phyloP scores from a whole-genome alignment of 495 filamentous ascomycete genomes.

The Letharia columbiana region DNA sequence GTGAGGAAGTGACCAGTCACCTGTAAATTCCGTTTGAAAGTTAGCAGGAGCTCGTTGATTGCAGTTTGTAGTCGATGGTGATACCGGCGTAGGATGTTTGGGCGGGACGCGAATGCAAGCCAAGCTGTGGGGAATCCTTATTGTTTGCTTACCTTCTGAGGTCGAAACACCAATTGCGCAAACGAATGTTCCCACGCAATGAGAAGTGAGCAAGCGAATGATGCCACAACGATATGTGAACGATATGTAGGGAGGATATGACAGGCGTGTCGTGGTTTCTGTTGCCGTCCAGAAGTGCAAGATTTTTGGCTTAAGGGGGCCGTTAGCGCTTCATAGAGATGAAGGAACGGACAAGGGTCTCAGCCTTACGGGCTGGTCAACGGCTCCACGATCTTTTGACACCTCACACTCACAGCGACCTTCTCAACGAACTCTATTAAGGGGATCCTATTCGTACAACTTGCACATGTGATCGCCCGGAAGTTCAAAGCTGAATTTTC shows the following conservation, averaged over 20 bases:
- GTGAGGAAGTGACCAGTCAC: slow-evolving; percentile 7
- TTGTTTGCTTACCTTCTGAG: slow-evolving; percentile 1
- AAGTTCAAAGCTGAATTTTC: not conserved
- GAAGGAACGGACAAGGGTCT: not conserved
- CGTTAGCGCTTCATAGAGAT: not conserved
- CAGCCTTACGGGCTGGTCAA: not conserved
- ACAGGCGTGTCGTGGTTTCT: not conserved
- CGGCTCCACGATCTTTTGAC: slow-evolving; percentile 3
- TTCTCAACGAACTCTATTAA: not conserved
- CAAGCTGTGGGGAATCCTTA: not conserved
- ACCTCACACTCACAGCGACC: not conserved
- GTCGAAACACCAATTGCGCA: not conserved
- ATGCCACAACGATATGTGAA: not conserved
- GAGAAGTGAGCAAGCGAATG: not conserved
- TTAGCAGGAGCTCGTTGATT: slow-evolving; percentile 6
- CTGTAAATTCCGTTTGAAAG: not conserved
- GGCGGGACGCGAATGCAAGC: slow-evolving; percentile 2
- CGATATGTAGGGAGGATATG: not conserved
- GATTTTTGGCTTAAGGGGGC: not conserved
- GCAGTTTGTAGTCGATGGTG: not conserved
- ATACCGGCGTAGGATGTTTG: not conserved
- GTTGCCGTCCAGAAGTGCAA: not conserved
- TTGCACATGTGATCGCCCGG: not conserved
- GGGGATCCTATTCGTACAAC: not conserved
- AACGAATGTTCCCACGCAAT: slow-evolving; percentile 2